These are phyloP conservation scores for Erysimum cheiranthoides DNA, from an alignment of 345 rosid genomes.

Conservation along the genomic window DNA sequence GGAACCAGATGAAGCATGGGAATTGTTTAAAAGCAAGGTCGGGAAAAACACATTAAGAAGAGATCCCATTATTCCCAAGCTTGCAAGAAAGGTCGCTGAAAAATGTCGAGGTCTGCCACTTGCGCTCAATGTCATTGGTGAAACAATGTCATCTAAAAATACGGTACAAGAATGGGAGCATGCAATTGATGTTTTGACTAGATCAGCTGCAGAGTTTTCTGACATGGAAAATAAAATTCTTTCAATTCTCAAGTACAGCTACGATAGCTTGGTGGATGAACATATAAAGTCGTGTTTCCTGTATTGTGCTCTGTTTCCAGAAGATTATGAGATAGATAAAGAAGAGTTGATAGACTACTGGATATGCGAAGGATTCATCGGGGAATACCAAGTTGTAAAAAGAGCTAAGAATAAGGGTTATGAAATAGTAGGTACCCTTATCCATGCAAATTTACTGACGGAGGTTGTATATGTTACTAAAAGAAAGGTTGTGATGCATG, in stretches of 20 bases:
- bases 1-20: background rate
- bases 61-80: background rate
- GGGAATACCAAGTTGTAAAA: background rate
- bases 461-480: background rate
- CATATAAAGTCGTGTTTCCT: background rate
- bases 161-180: constrained; percentile 43
- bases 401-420: background rate
- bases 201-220: constrained; percentile 19
- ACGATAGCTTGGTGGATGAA: background rate
- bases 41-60: background rate
- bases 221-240: constrained; percentile 40
- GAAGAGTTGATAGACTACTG: constrained; percentile 11
- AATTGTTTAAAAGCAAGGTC: background rate
- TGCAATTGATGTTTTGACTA: constrained; percentile 17
- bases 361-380: background rate
- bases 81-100: constrained; percentile 21
- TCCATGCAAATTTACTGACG: background rate
- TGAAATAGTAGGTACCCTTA: background rate
- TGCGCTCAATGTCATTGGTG: background rate
- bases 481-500: constrained; percentile 1
- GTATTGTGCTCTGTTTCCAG: background rate
- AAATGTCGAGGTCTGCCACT: background rate
- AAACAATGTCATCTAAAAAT: constrained; percentile 41
- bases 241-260: constrained; percentile 36
- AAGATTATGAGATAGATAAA: background rate